Percentiles rank a stretch among this genome's conserved stretches.
Evolutionary conservation across 257 asterid genomes (phyloP).

Genomic region (Solanum paucissectum): DNA sequence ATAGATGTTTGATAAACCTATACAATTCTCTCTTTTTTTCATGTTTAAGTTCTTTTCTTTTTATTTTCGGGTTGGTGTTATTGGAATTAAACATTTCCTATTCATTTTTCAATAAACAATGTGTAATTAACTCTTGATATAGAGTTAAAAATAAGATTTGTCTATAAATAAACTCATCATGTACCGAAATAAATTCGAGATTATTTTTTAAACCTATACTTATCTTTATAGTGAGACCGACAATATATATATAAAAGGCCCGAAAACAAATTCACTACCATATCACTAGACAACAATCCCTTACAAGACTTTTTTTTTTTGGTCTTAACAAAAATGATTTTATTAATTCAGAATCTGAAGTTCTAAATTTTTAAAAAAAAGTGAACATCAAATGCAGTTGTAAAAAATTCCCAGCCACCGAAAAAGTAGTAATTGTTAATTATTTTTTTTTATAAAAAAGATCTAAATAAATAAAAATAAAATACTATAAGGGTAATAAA

Average conservation of each 20-base stretch:
- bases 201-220: neutral
- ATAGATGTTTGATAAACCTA: too few relatives aligned
- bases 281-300: neutral
- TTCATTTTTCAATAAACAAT: neutral
- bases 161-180: neutral
- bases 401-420: neutral
- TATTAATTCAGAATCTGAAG: neutral
- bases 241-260: neutral
- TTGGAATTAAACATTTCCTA: neutral
- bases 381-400: neutral
- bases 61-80: neutral
- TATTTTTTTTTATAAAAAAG: too few relatives aligned
- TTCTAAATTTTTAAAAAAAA: neutral
- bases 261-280: neutral
- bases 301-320: neutral
- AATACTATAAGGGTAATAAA: neutral
- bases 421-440: neutral
- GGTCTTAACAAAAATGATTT: neutral
- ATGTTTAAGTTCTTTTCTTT: neutral
- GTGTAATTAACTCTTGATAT: neutral
- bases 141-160: neutral
- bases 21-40: too few relatives aligned
- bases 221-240: fast-evolving
- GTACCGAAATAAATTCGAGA: fast-evolving
- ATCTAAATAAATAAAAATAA: neutral